These are phyloP conservation scores for Candida sanyaensis DNA, from an alignment of 1,139 yeast genomes.

Conservation along the genomic window DNA sequence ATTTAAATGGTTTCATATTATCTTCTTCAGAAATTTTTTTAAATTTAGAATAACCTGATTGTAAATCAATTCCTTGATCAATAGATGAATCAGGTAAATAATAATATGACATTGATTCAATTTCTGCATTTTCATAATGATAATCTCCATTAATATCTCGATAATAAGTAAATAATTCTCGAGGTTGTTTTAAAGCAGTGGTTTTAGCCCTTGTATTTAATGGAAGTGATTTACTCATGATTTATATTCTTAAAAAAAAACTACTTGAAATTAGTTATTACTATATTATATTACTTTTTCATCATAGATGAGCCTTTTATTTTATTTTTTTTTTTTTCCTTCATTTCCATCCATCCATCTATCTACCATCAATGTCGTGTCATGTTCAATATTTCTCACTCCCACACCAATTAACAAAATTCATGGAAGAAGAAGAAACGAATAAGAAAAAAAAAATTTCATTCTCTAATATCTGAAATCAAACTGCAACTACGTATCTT, in stretches of 20 bases:
- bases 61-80: conserved; percentile 55
- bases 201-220: conserved; percentile 50
- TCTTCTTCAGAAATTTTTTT: conserved; percentile 55
- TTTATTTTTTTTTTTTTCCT: background rate
- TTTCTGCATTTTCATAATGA: conserved; percentile 48
- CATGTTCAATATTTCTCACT: background rate
- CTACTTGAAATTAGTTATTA: too few relatives aligned
- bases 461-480: background rate
- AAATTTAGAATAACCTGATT: conserved; percentile 63
- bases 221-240: conserved; percentile 35
- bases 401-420: background rate
- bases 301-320: too few relatives aligned
- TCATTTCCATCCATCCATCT: background rate
- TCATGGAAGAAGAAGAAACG: too few relatives aligned
- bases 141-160: conserved; percentile 51
- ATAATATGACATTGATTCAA: conserved; percentile 56
- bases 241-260: too few relatives aligned
- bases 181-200: conserved; percentile 69
- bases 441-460: background rate
- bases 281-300: too few relatives aligned
- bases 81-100: conserved; percentile 74
- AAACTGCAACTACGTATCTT: background rate
- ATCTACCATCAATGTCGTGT: background rate
- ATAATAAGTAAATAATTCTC: conserved; percentile 63
- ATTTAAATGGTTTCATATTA: conserved; percentile 55